These are phyloP conservation scores for Rhodamnia argentea DNA, from an alignment of 345 rosid species.

Conservation along the genomic window DNA sequence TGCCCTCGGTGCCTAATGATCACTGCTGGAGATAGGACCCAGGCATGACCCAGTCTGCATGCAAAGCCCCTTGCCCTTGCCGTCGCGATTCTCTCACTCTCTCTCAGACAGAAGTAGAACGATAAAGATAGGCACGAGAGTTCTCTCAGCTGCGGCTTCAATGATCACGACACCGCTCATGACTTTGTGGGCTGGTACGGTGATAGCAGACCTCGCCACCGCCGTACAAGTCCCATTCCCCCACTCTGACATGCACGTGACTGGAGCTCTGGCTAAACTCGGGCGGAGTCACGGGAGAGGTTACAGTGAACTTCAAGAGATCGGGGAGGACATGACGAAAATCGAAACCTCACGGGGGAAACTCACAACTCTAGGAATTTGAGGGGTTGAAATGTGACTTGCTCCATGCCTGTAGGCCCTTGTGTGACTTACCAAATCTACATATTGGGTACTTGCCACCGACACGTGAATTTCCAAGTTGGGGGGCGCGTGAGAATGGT, in stretches of 20 bases:
- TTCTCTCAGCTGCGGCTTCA: not conserved
- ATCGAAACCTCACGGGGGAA: not conserved
- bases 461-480: not conserved
- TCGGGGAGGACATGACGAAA: not conserved
- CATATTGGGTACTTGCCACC: not conserved
- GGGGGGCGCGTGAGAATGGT: not conserved
- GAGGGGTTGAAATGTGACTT: not conserved
- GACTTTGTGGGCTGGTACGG: not conserved
- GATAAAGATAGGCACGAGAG: not conserved
- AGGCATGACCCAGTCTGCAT: too few relatives aligned
- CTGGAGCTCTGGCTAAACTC: not conserved
- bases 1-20: not conserved
- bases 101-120: accelerated
- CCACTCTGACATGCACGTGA: not conserved
- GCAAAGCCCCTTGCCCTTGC: too few relatives aligned
- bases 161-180: not conserved
- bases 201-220: not conserved
- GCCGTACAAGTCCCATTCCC: not conserved
- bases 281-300: not conserved
- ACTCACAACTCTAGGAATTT: not conserved
- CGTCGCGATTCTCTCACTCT: too few relatives aligned
- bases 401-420: not conserved
- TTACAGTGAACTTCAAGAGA: not conserved
- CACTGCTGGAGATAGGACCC: not conserved
- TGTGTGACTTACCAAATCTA: not conserved